Percentiles rank a stretch among this genome's conserved stretches.
Conservation (phyloP, 768 basidiomycete species). For the Tylopilus plumbeoviolaceoides region DNA sequence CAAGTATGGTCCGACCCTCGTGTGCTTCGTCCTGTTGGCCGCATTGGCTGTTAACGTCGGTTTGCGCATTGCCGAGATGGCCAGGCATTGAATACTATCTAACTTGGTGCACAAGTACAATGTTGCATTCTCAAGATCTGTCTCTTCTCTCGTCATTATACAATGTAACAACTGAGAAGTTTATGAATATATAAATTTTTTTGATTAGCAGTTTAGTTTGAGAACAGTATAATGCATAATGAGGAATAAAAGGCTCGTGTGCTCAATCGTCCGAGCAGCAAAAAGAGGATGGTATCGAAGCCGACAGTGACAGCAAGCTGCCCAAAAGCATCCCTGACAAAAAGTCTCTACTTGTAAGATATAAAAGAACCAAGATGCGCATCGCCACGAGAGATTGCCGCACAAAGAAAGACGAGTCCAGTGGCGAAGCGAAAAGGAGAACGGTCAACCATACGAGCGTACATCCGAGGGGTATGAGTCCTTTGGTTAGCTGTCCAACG, state of each 20-base stretch:
- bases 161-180: neutral
- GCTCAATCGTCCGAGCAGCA: conserved; percentile 20
- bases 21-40: conserved; percentile 64
- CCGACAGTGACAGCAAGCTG: conserved; percentile 17
- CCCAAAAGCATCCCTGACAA: conserved; percentile 16
- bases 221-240: conserved; percentile 24
- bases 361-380: conserved; percentile 18
- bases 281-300: conserved; percentile 9
- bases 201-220: conserved; percentile 24
- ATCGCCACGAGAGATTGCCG: conserved; percentile 11
- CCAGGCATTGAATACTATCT: neutral
- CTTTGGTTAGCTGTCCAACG: conserved; percentile 11
- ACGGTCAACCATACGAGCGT: conserved; percentile 27
- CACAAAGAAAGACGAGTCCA: conserved; percentile 11
- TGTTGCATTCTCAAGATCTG: neutral
- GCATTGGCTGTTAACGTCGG: conserved; percentile 76
- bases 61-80: conserved; percentile 58
- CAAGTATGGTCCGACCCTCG: conserved; percentile 76
- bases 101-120: neutral
- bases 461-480: conserved; percentile 18
- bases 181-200: conserved; percentile 11
- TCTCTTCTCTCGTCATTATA: neutral
- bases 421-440: conserved; percentile 1
- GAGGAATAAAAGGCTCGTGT: conserved; percentile 23
- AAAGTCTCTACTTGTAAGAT: conserved; percentile 19